Conservation (phyloP, 2,329 filamentous ascomycete species). For the Botrytis medusae region DNA sequence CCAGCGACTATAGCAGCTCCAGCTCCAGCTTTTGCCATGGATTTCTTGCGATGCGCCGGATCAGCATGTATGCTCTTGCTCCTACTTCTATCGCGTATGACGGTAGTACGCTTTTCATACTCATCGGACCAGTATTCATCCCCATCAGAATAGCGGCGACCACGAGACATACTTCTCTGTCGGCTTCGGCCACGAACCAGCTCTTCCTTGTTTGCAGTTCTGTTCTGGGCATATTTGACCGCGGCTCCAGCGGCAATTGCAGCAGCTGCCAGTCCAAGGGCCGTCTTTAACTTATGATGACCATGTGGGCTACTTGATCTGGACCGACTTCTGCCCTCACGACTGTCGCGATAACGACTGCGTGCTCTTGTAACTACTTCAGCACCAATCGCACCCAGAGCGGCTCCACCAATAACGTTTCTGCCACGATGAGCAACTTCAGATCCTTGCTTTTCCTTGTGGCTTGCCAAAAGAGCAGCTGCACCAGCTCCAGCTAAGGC, state of each 20-base stretch:
- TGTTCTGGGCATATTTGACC: slow-evolving; percentile 61
- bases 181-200: slow-evolving; percentile 53
- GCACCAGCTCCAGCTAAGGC: slow-evolving; percentile 63
- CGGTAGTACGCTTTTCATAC: slow-evolving; percentile 35
- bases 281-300: slow-evolving; percentile 57
- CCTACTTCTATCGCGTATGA: slow-evolving; percentile 37
- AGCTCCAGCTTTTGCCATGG: slow-evolving; percentile 43
- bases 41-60: slow-evolving; percentile 46
- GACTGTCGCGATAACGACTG: slow-evolving; percentile 59
- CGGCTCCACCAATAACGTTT: slow-evolving; percentile 51
- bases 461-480: slow-evolving; percentile 57
- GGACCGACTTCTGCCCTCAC: slow-evolving; percentile 42
- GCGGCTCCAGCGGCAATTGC: slow-evolving; percentile 65
- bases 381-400: slow-evolving; percentile 61
- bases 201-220: slow-evolving; percentile 61
- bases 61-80: slow-evolving; percentile 50
- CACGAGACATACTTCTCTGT: slow-evolving; percentile 45
- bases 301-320: slow-evolving; percentile 37
- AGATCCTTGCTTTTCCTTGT: slow-evolving; percentile 46
- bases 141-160: slow-evolving; percentile 45
- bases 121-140: slow-evolving; percentile 28
- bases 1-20: slow-evolving; percentile 59
- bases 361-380: slow-evolving; percentile 60
- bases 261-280: slow-evolving; percentile 61
- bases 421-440: slow-evolving; percentile 35